A percentile compares a stretch with the other conserved stretches of the same genome.
Conservation (phyloP, 1,139 yeast genomes). For the Scheffersomyces segobiensis region DNA sequence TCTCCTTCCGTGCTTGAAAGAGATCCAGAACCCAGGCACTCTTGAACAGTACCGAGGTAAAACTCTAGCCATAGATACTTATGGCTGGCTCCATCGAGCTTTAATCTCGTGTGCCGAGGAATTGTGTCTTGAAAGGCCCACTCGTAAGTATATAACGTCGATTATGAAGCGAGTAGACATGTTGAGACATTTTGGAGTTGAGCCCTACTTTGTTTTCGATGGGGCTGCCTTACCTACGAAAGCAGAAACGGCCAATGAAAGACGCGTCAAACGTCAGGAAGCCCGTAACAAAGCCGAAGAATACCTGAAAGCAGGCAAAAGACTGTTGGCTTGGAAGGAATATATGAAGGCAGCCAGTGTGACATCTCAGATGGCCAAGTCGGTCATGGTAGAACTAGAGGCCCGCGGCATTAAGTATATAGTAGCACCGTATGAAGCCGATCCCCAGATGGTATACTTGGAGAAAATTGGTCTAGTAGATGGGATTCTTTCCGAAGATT, state of each 20-base stretch:
- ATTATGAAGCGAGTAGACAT: conserved; percentile 64
- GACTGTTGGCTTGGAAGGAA: conserved; percentile 61
- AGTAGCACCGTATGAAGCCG: conserved; percentile 99
- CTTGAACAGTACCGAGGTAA: conserved; percentile 68
- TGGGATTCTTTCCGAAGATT: conserved; percentile 91
- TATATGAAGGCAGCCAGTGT: conserved; percentile 83
- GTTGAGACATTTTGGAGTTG: conserved; percentile 67
- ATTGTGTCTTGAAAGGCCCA: conserved; percentile 69
- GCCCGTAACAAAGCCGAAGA: conserved; percentile 59
- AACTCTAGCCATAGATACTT: conserved; percentile 89
- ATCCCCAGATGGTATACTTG: conserved; percentile 91
- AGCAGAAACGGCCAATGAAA: conserved; percentile 65
- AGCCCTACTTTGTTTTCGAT: conserved; percentile 90
- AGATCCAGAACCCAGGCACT: conserved; percentile 62
- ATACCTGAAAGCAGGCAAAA: conserved; percentile 52
- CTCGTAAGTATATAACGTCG: conserved; percentile 63
- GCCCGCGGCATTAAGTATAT: conserved; percentile 62
- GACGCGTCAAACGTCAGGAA: conserved; percentile 56
- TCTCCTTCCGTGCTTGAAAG: conserved; percentile 69
- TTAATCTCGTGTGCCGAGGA: conserved; percentile 84
- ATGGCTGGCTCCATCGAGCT: conserved; percentile 94
- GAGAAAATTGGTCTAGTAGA: conserved; percentile 76
- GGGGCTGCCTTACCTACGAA: conserved; percentile 88
- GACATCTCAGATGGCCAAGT: conserved; percentile 88
- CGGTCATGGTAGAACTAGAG: conserved; percentile 73